Conservation (phyloP, 2,329 filamentous ascomycete genomes). For the Diplodia intermedia region DNA sequence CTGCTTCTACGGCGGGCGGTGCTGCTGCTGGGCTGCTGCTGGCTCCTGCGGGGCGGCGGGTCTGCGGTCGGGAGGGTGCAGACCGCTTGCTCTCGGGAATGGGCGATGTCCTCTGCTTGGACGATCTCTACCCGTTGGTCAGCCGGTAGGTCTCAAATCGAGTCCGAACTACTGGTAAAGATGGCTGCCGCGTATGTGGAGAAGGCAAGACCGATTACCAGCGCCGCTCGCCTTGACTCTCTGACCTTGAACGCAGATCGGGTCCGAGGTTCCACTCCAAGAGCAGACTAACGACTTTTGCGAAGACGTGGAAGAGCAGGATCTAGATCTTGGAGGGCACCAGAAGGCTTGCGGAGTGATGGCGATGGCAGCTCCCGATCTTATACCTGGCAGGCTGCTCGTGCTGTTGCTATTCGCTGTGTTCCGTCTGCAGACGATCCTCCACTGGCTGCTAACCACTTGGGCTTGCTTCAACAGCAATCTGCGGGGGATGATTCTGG, state of each 20-base stretch:
- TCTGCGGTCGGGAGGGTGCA: constrained; percentile 24
- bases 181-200: background rate
- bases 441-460: background rate
- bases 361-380: constrained; percentile 16
- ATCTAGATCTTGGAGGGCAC: constrained; percentile 16
- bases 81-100: constrained; percentile 17
- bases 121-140: constrained; percentile 17
- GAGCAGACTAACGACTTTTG: background rate
- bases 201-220: background rate
- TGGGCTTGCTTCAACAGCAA: constrained; percentile 30
- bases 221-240: background rate
- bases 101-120: background rate
- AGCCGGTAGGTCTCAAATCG: background rate
- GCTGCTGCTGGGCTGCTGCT: background rate
- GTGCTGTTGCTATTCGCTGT: constrained; percentile 6
- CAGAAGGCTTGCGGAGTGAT: constrained; percentile 4
- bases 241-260: background rate
- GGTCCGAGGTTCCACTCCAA: background rate
- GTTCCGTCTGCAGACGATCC: constrained; percentile 10
- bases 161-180: background rate
- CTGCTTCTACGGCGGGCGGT: background rate
- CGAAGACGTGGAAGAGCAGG: background rate
- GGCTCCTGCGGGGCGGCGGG: constrained; percentile 21
- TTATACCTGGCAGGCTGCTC: constrained; percentile 20
- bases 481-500: constrained; percentile 18